Evolutionary conservation across 1,139 yeast genomes (phyloP).

Genomic region (Suhomyces wounanorum): DNA sequence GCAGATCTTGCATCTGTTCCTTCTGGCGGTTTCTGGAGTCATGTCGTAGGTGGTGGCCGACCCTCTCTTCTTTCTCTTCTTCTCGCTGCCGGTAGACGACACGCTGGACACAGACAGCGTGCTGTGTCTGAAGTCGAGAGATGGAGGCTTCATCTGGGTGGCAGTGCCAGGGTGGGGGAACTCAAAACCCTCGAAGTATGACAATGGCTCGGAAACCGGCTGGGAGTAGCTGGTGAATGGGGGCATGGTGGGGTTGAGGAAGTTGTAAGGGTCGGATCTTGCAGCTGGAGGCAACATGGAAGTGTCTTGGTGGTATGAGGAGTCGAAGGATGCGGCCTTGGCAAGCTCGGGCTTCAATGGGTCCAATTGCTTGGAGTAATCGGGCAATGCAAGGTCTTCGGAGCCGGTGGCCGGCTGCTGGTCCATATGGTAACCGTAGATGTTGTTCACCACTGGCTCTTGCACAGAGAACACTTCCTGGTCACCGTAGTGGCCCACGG

Average conservation of each 20-base stretch:
- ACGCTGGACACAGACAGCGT: constrained; percentile 1
- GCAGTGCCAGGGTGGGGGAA: background rate
- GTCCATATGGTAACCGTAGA: constrained; percentile 2
- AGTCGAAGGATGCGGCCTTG: constrained; percentile 5
- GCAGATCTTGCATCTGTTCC: constrained; percentile 65
- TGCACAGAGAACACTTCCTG: background rate
- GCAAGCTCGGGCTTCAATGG: constrained; percentile 3
- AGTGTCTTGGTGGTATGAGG: background rate
- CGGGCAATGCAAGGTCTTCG: background rate
- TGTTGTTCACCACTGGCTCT: background rate
- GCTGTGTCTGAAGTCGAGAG: constrained; percentile 1
- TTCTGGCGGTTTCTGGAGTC: constrained; percentile 36
- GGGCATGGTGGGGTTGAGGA: constrained; percentile 8
- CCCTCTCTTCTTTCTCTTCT: constrained; percentile 17
- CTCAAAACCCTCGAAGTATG: constrained; percentile 1
- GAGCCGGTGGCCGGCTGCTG: background rate
- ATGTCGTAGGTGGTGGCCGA: constrained; percentile 27
- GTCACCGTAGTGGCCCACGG: background rate
- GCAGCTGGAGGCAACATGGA: background rate
- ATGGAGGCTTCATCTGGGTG: constrained; percentile 2
- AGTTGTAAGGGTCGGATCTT: constrained; percentile 9
- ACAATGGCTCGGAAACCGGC: constrained; percentile 1
- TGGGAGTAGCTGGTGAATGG: constrained; percentile 6
- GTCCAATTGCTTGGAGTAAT: background rate
- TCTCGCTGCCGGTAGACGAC: constrained; percentile 4